phyloP scores from a whole-genome alignment of 1,139 yeast species.

The Diutina neorugosa region DNA sequence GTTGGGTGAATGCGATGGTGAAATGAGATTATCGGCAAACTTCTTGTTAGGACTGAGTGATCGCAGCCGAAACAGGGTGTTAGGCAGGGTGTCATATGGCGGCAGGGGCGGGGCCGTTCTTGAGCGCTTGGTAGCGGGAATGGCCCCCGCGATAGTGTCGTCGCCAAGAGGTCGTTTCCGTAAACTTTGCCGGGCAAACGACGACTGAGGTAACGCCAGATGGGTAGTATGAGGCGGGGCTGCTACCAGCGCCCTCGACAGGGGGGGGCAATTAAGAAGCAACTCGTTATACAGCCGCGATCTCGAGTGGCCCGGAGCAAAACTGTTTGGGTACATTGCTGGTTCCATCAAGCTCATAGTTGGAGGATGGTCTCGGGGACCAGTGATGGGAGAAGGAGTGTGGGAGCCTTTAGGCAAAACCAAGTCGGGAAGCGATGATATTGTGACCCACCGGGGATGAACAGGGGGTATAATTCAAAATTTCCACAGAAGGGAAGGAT shows the following conservation, averaged over 20 bases:
- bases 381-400: not conserved
- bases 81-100: slow-evolving; percentile 16
- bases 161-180: slow-evolving; percentile 19
- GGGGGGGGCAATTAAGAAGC: not conserved
- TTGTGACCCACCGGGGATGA: not conserved
- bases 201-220: not conserved
- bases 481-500: not conserved
- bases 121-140: slow-evolving; percentile 21
- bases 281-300: slow-evolving; percentile 1
- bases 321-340: slow-evolving; percentile 1
- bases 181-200: slow-evolving; percentile 5
- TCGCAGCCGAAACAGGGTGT: slow-evolving; percentile 15
- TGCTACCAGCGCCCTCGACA: not conserved
- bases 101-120: slow-evolving; percentile 42
- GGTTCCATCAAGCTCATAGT: slow-evolving; percentile 4
- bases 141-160: slow-evolving; percentile 8
- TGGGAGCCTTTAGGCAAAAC: not conserved
- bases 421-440: not conserved
- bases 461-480: not conserved
- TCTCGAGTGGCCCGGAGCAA: slow-evolving; percentile 1
- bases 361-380: not conserved
- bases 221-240: not conserved
- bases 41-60: slow-evolving; percentile 24
- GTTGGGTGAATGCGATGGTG: slow-evolving; percentile 21
- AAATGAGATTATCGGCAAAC: slow-evolving; percentile 16